Base-by-base conservation (phyloP, 2,329 filamentous ascomycete species). In the Neofusicoccum ribis region DNA sequence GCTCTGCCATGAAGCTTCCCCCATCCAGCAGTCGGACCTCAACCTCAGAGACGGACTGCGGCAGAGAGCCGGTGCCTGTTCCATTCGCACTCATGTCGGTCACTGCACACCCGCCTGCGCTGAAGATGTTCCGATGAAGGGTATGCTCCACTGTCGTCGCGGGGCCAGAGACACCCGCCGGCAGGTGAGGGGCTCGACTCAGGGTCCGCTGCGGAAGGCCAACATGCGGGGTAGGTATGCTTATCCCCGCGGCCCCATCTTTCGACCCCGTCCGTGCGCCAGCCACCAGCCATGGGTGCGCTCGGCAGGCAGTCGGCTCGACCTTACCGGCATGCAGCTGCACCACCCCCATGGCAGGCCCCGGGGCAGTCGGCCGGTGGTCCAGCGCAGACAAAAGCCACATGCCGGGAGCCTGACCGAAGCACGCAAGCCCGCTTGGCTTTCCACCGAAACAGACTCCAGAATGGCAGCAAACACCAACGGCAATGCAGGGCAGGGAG, bases 1-100 rank as follows among this genome's bases (percentile, higher is more conserved):
- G 31, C 20, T 75, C 72, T 4, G 67, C 74, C 5, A 74, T 67
- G 52, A 76, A 75, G 44, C 74, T 76, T 6, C 74, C 74, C 8
- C 74, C 74, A 70, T 76, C 74, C 27, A 76, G 69, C 7, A 76
- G 65, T 2, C 69, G 70, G 7, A 76, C 63, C 5, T 71, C 39
- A 3, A 76, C 71, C 23, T 67, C 70, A 17, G 70, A 69, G 50
- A 68, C 65, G 0, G 70, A 68, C 39, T 66, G 60, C 50, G 72
- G 70, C 20, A 72, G 54, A 23, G 37, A 39, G 37, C 37, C 9
- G 14, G 37, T 5, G 5, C 27, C 27, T 31, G 27, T 31, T 31
- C 27, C 27, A 31, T 31, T 7, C 27, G 27, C 27, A 31, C 27
- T 31, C 27, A 31, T 31, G 27, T 7, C 6, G 5, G 27, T 31